Base-by-base conservation (phyloP, 106 monocot species). In the Phalaenopsis aphrodite region DNA sequence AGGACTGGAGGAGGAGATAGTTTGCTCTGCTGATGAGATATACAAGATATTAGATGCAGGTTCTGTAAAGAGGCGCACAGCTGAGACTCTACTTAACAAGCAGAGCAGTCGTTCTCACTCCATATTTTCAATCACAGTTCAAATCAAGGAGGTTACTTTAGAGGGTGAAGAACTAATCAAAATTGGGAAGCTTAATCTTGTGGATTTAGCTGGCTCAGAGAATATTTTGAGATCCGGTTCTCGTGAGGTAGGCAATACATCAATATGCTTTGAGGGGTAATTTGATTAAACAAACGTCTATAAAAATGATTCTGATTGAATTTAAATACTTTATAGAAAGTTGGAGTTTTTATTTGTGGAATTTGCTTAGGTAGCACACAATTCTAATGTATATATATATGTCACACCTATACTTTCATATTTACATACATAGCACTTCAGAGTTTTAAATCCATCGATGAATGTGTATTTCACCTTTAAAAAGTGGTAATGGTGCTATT, bases 131-230 rank as follows among this genome's bases (percentile, higher is more conserved):
- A 94, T 97, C 47, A 97, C 94, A 77, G 90, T 97, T 79, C 96
- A 97, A 76, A 97, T 94, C 24, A 97, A 97, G 83, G 96, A 97
- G 78, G 84, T 79, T 72, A 97, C 96, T 43, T 92, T 82, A 45
- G 96, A 97, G 73, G 96, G 96, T 14, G 96, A 97, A 85, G 96
- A 97, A 83, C 85, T 97, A 90, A 94, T 97, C 74, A 97, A 94
- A 85, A 90, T 87, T 77, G 96, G 96, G 79, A 97, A 97, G 86
- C 92, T 97, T 77, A 97, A 97, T 92, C 92, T 97, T 46, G 94
- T 97, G 56, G 96, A 97, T 87, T 92, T 97, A 81, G 96, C 96
- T 80, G 96, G 96, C 74, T 97, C 96, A 41, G 96, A 97, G 78
- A 97, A 94, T 81, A 97, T 97, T 45, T 97, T 89, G 81, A 88